These are phyloP conservation scores for Colletotrichum lupini DNA, from an alignment of 2,329 filamentous ascomycete species.

Conservation along the genomic window DNA sequence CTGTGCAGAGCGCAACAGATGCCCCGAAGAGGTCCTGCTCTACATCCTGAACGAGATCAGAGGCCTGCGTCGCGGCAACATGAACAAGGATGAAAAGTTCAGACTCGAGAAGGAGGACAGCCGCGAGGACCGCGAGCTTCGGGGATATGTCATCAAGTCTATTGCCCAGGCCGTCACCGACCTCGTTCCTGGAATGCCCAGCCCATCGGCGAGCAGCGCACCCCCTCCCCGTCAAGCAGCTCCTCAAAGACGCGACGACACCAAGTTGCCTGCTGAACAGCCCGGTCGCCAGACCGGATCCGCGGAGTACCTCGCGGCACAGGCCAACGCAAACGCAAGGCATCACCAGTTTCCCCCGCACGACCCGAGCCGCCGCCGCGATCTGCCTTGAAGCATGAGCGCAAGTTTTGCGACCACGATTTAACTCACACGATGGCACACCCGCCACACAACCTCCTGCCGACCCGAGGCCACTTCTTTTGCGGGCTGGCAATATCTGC, in stretches of 20 bases:
- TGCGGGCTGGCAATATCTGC: constrained; percentile 24
- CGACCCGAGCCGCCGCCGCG: constrained; percentile 56
- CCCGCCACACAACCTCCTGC: neutral
- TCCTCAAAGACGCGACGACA: constrained; percentile 58
- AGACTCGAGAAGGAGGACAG: constrained; percentile 83
- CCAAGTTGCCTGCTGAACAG: constrained; percentile 71
- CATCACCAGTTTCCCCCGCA: constrained; percentile 52
- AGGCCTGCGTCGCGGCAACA: constrained; percentile 82
- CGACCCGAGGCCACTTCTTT: constrained; percentile 25
- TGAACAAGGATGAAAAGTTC: constrained; percentile 88
- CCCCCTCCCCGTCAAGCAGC: constrained; percentile 37
- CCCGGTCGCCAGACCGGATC: constrained; percentile 63
- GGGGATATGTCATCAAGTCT: constrained; percentile 77
- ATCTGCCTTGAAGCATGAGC: constrained; percentile 43
- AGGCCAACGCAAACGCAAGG: constrained; percentile 55
- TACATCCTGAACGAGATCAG: constrained; percentile 95
- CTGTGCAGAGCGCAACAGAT: constrained; percentile 79
- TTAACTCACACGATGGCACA: neutral
- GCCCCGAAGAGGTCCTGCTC: constrained; percentile 88
- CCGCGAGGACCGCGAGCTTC: constrained; percentile 79
- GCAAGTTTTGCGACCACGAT: neutral
- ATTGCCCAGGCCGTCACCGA: constrained; percentile 80
- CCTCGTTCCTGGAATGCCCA: constrained; percentile 64
- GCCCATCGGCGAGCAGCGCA: constrained; percentile 38
- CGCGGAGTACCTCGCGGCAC: constrained; percentile 61